Conservation (phyloP, 1,139 yeast species). For the Blastobotrys petasosporus region DNA sequence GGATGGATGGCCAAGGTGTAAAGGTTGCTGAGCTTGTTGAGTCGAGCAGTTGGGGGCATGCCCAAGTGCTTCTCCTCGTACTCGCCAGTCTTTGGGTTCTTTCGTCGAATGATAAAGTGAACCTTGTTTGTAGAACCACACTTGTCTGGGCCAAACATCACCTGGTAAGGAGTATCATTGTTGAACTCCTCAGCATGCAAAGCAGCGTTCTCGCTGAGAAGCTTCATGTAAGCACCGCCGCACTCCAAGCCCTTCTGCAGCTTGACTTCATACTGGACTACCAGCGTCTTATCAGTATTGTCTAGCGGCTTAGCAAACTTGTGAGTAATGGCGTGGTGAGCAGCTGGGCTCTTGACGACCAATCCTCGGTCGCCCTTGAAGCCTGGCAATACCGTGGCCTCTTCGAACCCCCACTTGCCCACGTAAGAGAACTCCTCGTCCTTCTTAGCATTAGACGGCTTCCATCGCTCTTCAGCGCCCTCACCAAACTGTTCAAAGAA, state of each 20-base stretch:
- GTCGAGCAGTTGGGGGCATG: conserved; percentile 61
- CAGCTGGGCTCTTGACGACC: conserved; percentile 67
- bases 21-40: conserved; percentile 49
- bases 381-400: conserved; percentile 51
- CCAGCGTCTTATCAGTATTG: conserved; percentile 58
- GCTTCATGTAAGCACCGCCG: conserved; percentile 84
- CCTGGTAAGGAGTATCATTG: conserved; percentile 64
- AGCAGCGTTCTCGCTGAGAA: conserved; percentile 49
- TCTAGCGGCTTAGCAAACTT: conserved; percentile 50
- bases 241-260: conserved; percentile 70
- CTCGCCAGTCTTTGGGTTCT: conserved; percentile 49
- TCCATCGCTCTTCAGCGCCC: conserved; percentile 49
- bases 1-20: conserved; percentile 70
- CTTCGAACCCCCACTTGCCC: conserved; percentile 73
- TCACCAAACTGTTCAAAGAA: conserved; percentile 67
- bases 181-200: conserved; percentile 45
- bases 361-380: conserved; percentile 62
- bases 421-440: conserved; percentile 49
- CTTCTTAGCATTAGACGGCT: conserved; percentile 53
- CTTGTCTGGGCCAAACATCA: conserved; percentile 93
- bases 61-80: conserved; percentile 63
- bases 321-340: conserved; percentile 72
- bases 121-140: conserved; percentile 79
- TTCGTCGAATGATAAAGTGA: conserved; percentile 63
- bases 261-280: conserved; percentile 84